Base-by-base conservation (phyloP, 2,329 filamentous ascomycete genomes). In the Fusarium papillatum region DNA sequence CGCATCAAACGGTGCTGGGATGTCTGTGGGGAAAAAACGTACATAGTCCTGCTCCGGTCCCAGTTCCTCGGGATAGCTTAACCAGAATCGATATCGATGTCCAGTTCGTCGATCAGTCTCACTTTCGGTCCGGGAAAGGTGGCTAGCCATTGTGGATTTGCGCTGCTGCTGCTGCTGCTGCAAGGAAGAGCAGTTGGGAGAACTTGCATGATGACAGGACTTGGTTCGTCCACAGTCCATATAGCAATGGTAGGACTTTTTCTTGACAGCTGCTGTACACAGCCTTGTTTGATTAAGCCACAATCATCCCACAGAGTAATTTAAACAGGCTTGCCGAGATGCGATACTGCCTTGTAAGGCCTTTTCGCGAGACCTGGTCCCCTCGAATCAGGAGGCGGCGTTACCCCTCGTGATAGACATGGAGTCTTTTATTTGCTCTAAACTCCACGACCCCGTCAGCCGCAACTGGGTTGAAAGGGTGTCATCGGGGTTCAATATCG, bases 1-100 rank as follows among this genome's bases (percentile, higher is more conserved):
- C 2, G 48, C 48, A 53, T 31, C 9, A 53, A 19, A 31, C 26
- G 26, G 48, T 19, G 48, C 50, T 55, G 38, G 31, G 60, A 24
- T 26, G 53, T 34, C 29, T 29, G 39, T 24, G 36, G 24, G 26
- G 29, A 41, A 34, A 17, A 17, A 13, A 13, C 70, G 13, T 70
- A 71, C 70, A 46, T 70, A 72, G 39, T 72, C 70, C 29, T 70
- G 66, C 26, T 72, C 57, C 36, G 70, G 68, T 43, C 61, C 59
- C 48, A 72, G 64, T 55, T 72, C 70, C 34, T 70, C 48, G 50
- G 50, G 60, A 29, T 64, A 68, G 43, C 65, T 55, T n/a, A 57
- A 26, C 57, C 69, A 72, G 41, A 70, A 72, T 38, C 61, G 43
- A 24, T 24, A 72, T 24, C 55, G 53, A 36, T 38, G 34, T 43